These are phyloP conservation scores for Cnidoscolus chayamansa DNA, from an alignment of 441 rosid species.

Conservation along the genomic window DNA sequence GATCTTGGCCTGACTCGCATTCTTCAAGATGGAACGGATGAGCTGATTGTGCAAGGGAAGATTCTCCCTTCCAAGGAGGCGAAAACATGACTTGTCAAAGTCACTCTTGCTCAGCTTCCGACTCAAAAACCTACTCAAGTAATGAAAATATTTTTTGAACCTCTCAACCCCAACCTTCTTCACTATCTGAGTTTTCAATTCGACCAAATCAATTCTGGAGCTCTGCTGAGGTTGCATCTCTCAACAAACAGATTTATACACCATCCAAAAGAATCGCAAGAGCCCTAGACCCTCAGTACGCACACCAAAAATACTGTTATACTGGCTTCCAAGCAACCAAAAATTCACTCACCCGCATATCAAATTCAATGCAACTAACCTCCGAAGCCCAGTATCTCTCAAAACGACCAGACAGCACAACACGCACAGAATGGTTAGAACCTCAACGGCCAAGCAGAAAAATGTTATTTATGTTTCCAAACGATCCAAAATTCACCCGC, in stretches of 20 bases:
- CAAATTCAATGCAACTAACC: conserved; percentile 40
- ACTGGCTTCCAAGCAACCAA: conserved; percentile 31
- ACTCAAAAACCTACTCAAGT: conserved; percentile 68
- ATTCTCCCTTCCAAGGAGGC: conserved; percentile 80
- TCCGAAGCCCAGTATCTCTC: conserved; percentile 27
- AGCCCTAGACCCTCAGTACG: conserved; percentile 16
- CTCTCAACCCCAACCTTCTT: conserved; percentile 80
- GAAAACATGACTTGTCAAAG: conserved; percentile 66
- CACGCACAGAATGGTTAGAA: conserved; percentile 23
- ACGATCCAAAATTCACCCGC: conserved; percentile 41
- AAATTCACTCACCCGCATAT: conserved; percentile 37
- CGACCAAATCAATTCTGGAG: conserved; percentile 76
- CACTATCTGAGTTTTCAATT: conserved; percentile 60
- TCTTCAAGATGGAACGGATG: conserved; percentile 64
- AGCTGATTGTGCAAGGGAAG: conserved; percentile 79
- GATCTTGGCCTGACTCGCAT: conserved; percentile 64
- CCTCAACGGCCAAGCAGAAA: conserved; percentile 14
- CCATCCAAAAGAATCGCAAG: conserved; percentile 37
- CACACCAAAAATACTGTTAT: conserved; percentile 28
- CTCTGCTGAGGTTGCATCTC: conserved; percentile 79
- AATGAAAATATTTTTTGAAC: conserved; percentile 65
- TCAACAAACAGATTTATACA: conserved; percentile 47
- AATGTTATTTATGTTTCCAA: conserved; percentile 44
- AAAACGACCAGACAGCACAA: conserved; percentile 17
- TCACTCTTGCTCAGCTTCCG: conserved; percentile 79